Evolutionary conservation across 108 stramenopile genomes (phyloP), one percentile per base, ranked within the genome.

Genomic region (Nitzschia sp.): DNA sequence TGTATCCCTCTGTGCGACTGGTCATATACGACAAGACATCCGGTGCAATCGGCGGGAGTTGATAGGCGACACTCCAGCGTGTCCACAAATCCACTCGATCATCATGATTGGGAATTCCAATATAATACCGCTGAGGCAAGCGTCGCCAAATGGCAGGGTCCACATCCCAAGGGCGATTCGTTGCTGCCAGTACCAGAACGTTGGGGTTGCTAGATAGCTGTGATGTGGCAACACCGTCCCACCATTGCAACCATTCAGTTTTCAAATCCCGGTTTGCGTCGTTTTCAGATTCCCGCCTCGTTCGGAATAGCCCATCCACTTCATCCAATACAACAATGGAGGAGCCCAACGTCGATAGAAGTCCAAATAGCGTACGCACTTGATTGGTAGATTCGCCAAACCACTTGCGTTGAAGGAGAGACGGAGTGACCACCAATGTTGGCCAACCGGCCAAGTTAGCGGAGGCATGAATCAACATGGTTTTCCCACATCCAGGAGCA

Each of bases 241-340:
- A 94, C 73, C 96, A 88, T 44, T 96, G 93, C 37, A 98, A 67
- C 67, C 97, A 96, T 81, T 99, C 99, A 20, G 93, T 96, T 73
- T 97, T 97, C 40, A 99, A 63, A n/a, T 98, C 90, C 3, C 97
- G 69, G 25, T 72, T 74, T 7, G 92, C 96, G 42, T 96, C 96
- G 62, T 96, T 89, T 69, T 96, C 95, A 15, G 93, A 83, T 8
- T 78, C 74, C 25, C 57, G 39, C 10, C 67, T 43, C 29, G 56
- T 70, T n/a, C 73, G 58, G 70, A 97, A 92, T 50, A 99, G 68
- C 17, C 95, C 93, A 67, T 99, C 98, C 21, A 99, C 51, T 71
- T 99, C 98, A 70, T 99, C 98, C 12, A 98, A 60, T 56, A 96
- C 95, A 12, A 98, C 75, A 9, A 95, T 78, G 44, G 82, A 83